phyloP scores from a whole-genome alignment of 805 yeast genomes.

The Candida easanensis region DNA sequence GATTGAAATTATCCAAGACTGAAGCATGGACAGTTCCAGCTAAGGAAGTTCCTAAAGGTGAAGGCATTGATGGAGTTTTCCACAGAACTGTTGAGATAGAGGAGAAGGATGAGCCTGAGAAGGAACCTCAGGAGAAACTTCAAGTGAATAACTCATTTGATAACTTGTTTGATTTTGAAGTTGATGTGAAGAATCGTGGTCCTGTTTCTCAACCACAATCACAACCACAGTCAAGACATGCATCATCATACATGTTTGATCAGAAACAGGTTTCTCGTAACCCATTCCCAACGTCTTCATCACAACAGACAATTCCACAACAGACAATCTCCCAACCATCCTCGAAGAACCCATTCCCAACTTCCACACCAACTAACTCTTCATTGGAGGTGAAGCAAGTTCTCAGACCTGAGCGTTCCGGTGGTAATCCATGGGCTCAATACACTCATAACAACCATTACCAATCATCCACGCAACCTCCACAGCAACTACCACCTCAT shows the following conservation, averaged over 20 bases:
- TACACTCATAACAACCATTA: constrained; percentile 2
- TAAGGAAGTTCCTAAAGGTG: not conserved
- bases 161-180: constrained; percentile 19
- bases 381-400: constrained; percentile 9
- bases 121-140: constrained; percentile 1
- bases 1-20: constrained; percentile 19
- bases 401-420: constrained; percentile 19
- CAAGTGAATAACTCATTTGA: constrained; percentile 20
- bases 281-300: constrained; percentile 18
- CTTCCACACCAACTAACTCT: constrained; percentile 1
- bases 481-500: constrained; percentile 1
- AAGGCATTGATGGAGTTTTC: constrained; percentile 24
- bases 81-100: constrained; percentile 4
- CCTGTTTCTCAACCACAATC: not conserved
- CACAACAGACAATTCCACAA: too few relatives aligned
- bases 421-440: constrained; percentile 19
- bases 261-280: constrained; percentile 14
- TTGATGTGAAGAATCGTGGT: too few relatives aligned
- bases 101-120: not conserved
- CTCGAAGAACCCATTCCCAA: constrained; percentile 21
- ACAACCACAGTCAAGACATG: not conserved
- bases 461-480: not conserved
- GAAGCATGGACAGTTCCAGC: constrained; percentile 23
- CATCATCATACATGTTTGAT: constrained; percentile 1
- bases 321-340: not conserved